Conservation (phyloP, 2,329 filamentous ascomycete genomes). For the Chrysoporthe cubensis region DNA sequence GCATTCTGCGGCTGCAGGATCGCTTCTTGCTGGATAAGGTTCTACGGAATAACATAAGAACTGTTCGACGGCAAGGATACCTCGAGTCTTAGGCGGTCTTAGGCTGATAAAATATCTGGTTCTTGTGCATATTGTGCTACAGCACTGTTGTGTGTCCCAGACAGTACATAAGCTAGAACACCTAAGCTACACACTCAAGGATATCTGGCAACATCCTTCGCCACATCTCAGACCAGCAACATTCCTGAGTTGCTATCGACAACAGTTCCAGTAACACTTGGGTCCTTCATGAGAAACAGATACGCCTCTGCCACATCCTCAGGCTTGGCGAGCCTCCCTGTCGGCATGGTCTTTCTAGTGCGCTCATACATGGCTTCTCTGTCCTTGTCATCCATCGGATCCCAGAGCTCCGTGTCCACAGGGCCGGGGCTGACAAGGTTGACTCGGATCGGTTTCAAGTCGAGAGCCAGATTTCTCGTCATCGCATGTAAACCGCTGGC, state of each 20-base stretch:
- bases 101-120: no score
- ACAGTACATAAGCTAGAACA: no score
- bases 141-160: no score
- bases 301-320: conserved; percentile 38
- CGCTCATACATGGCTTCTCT: conserved; percentile 31
- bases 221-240: conserved; percentile 27
- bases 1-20: neutral
- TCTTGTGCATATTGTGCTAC: no score
- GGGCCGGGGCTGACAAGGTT: conserved; percentile 64
- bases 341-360: conserved; percentile 28
- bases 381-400: conserved; percentile 33
- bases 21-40: neutral
- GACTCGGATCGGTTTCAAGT: conserved; percentile 65
- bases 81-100: no score
- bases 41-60: neutral
- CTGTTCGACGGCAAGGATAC: neutral
- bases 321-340: conserved; percentile 30
- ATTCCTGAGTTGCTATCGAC: conserved; percentile 33
- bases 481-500: conserved; percentile 57
- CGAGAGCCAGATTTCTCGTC: conserved; percentile 60
- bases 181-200: neutral
- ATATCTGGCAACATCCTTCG: neutral
- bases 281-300: conserved; percentile 37
- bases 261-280: conserved; percentile 34
- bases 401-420: conserved; percentile 52